These are phyloP conservation scores for Colletotrichum higginsianum DNA, from an alignment of 2,329 filamentous ascomycete species.

Conservation along the genomic window DNA sequence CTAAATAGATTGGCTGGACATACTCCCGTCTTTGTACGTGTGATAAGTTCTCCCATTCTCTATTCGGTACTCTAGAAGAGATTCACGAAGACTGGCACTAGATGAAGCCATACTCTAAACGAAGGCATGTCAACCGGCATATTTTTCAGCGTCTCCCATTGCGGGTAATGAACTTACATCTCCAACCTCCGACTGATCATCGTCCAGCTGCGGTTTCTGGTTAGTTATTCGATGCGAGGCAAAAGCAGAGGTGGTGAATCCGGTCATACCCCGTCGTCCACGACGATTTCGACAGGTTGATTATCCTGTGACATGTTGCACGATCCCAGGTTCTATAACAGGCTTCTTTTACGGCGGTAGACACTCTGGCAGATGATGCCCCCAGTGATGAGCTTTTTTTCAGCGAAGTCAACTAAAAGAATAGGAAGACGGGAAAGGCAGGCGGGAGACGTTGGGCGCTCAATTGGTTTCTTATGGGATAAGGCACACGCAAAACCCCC, in stretches of 20 bases:
- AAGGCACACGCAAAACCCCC: neutral
- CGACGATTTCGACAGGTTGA: neutral
- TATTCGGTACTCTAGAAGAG: constrained; percentile 8
- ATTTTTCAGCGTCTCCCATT: too few species aligned
- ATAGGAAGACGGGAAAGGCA: neutral
- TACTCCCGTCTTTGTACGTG: constrained; percentile 41
- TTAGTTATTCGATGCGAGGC: neutral
- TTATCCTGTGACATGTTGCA: constrained; percentile 5
- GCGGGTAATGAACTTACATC: neutral
- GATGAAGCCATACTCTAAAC: constrained; percentile 19
- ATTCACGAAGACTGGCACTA: constrained; percentile 4
- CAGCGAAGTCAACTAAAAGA: neutral
- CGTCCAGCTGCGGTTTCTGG: neutral
- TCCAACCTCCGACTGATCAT: neutral
- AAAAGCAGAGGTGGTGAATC: too few species aligned
- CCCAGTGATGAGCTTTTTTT: neutral
- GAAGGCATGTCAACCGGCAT: neutral
- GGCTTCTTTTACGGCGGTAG: neutral
- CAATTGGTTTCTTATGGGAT: neutral
- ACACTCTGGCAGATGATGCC: neutral
- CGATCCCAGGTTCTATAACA: neutral
- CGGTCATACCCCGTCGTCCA: neutral
- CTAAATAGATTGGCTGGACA: constrained; percentile 46
- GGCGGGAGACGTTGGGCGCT: neutral
- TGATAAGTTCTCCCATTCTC: constrained; percentile 18